A percentile compares a stretch with the other conserved stretches of the same genome.
These are phyloP conservation scores for Mycena leptocephala DNA, from an alignment of 768 basidiomycete genomes.

Conservation along the genomic window DNA sequence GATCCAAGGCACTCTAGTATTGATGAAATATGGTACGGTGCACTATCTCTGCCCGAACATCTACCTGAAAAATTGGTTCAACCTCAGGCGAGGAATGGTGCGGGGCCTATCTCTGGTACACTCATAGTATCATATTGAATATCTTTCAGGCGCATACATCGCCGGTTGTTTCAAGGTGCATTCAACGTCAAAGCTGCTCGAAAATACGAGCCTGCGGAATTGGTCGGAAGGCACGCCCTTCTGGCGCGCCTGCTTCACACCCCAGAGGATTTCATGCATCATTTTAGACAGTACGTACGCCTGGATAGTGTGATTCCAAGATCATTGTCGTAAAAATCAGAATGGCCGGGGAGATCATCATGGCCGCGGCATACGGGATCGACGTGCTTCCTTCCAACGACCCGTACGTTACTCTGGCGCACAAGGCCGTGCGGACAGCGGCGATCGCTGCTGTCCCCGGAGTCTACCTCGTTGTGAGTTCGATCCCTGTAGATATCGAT, in stretches of 20 bases:
- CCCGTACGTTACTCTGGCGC: slow-evolving; percentile 47
- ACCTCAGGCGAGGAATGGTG: slow-evolving; percentile 2
- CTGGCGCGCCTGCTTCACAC: slow-evolving; percentile 50
- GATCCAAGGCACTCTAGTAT: neutral
- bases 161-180: neutral
- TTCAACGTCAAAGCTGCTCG: neutral
- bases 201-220: slow-evolving; percentile 1
- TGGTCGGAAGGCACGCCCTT: slow-evolving; percentile 40
- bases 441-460: slow-evolving; percentile 46
- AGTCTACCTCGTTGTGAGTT: slow-evolving; percentile 46
- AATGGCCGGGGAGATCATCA: slow-evolving; percentile 51
- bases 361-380: slow-evolving; percentile 55
- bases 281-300: slow-evolving; percentile 53
- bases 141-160: neutral
- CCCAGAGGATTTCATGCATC: slow-evolving; percentile 50
- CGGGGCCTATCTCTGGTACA: neutral
- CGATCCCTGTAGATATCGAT: neutral
- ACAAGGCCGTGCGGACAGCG: slow-evolving; percentile 41
- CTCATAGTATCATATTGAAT: neutral
- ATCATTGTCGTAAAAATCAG: slow-evolving; percentile 41
- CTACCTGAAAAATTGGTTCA: neutral
- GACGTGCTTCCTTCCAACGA: slow-evolving; percentile 48
- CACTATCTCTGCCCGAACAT: neutral
- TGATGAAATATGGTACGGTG: slow-evolving; percentile 12
- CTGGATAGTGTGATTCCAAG: neutral